phyloP scores from a whole-genome alignment of 2,329 filamentous ascomycete species.

The Pseudohalonectria lignicola region DNA sequence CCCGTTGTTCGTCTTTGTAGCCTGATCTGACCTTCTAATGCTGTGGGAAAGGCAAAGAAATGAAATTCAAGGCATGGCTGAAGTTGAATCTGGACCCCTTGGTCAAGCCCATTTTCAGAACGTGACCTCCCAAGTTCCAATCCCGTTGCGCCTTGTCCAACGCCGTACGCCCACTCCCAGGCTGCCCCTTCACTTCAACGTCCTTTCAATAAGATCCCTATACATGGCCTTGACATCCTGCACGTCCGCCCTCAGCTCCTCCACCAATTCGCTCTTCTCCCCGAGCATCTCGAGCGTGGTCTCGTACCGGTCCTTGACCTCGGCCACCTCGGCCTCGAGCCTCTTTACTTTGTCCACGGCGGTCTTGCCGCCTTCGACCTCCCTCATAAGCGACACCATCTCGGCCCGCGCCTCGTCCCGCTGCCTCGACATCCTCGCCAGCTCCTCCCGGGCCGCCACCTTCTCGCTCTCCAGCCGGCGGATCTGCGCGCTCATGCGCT shows the following conservation, averaged over 20 bases:
- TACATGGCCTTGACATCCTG: slow-evolving; percentile 94
- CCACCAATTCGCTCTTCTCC: slow-evolving; percentile 91
- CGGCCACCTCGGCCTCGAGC: slow-evolving; percentile 55
- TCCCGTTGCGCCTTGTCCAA: no score
- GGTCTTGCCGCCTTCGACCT: slow-evolving; percentile 60
- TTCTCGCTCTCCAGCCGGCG: slow-evolving; percentile 87
- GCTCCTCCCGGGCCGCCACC: slow-evolving; percentile 77
- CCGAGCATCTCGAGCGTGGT: slow-evolving; percentile 90
- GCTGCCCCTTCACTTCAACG: slow-evolving; percentile 40
- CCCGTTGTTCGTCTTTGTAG: no score
- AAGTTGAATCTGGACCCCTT: no score
- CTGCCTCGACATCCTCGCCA: slow-evolving; percentile 69
- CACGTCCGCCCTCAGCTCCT: slow-evolving; percentile 83
- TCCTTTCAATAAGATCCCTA: slow-evolving; percentile 79
- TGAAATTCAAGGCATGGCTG: no score
- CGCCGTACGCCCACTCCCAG: no score
- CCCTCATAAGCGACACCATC: slow-evolving; percentile 82
- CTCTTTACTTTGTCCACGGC: slow-evolving; percentile 48
- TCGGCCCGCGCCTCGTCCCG: slow-evolving; percentile 86
- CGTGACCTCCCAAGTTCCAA: no score
- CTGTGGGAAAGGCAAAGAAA: no score
- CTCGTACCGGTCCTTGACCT: slow-evolving; percentile 69
- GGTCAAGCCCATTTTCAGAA: no score
- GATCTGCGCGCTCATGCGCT: slow-evolving; percentile 90
- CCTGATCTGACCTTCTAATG: no score